phyloP scores from a whole-genome alignment of 2,329 filamentous ascomycete species.

The Botrytis deweyae region DNA sequence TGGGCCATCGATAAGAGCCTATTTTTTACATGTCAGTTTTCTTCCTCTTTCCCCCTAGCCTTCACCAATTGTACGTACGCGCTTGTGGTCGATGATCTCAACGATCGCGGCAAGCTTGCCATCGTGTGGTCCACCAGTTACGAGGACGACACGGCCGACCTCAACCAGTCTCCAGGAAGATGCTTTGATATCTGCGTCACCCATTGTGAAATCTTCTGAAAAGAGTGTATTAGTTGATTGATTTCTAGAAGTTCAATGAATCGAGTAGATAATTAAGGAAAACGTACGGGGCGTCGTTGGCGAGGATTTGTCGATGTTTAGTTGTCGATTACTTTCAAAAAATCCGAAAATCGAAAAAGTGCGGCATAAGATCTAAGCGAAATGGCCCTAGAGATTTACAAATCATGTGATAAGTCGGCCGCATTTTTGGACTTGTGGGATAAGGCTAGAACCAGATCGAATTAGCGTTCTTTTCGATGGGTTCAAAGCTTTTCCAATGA shows the following conservation, averaged over 20 bases:
- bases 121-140: constrained; percentile 75
- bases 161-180: constrained; percentile 90
- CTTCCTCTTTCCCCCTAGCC: constrained; percentile 21
- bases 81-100: constrained; percentile 99
- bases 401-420: background rate
- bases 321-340: constrained; percentile 23
- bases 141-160: constrained; percentile 94
- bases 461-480: background rate
- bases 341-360: constrained; percentile 22
- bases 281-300: constrained; percentile 38
- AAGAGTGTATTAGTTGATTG: constrained; percentile 22
- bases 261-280: constrained; percentile 24
- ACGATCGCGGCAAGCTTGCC: constrained; percentile 92
- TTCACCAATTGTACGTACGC: constrained; percentile 67
- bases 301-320: constrained; percentile 35
- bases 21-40: constrained; percentile 39
- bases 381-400: constrained; percentile 29
- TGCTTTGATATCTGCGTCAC: constrained; percentile 77
- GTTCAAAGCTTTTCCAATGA: constrained; percentile 5
- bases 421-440: background rate
- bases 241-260: constrained; percentile 8
- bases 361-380: constrained; percentile 28
- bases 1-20: constrained; percentile 97
- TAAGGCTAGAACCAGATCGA: background rate
- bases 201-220: constrained; percentile 68